These are phyloP conservation scores for Hypericum androsaemum DNA, from an alignment of 345 rosid species.

Conservation along the genomic window DNA sequence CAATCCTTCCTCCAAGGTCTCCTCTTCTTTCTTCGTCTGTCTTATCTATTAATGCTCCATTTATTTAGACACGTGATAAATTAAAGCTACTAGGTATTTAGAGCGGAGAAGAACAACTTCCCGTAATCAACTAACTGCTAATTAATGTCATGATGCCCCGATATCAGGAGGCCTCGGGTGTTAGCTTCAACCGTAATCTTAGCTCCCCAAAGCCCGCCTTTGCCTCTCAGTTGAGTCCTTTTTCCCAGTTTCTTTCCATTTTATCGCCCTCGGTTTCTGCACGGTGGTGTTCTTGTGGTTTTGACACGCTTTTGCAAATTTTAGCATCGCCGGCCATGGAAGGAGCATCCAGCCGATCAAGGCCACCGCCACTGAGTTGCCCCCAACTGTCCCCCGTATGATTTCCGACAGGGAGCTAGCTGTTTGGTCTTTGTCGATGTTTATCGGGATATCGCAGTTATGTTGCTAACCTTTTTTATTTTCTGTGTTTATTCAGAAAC, in stretches of 20 bases:
- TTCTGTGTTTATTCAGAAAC: slow-evolving; percentile 33
- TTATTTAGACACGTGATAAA: background rate
- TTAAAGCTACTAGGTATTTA: too few relatives aligned
- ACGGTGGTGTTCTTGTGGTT: background rate
- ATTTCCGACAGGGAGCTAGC: background rate
- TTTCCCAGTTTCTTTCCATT: background rate
- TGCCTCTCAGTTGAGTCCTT: slow-evolving; percentile 51
- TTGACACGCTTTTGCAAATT: background rate
- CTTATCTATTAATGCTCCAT: background rate
- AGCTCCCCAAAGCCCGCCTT: slow-evolving; percentile 28
- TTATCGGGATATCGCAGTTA: background rate
- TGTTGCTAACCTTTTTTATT: slow-evolving; percentile 17
- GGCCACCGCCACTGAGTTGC: slow-evolving; percentile 75
- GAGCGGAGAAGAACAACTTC: too few relatives aligned
- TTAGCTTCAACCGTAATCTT: slow-evolving; percentile 29
- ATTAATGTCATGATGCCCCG: background rate
- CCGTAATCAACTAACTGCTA: too few relatives aligned
- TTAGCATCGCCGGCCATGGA: slow-evolving; percentile 33
- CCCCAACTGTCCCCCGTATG: slow-evolving; percentile 57
- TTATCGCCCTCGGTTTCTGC: background rate
- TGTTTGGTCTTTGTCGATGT: background rate
- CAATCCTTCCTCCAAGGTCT: slow-evolving; percentile 50
- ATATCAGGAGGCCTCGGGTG: slow-evolving; percentile 35
- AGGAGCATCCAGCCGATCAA: slow-evolving; percentile 47
- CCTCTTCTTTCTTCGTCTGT: slow-evolving; percentile 1